phyloP scores from a whole-genome alignment of 768 basidiomycete genomes.

The Omphalotus guepiniiformis region DNA sequence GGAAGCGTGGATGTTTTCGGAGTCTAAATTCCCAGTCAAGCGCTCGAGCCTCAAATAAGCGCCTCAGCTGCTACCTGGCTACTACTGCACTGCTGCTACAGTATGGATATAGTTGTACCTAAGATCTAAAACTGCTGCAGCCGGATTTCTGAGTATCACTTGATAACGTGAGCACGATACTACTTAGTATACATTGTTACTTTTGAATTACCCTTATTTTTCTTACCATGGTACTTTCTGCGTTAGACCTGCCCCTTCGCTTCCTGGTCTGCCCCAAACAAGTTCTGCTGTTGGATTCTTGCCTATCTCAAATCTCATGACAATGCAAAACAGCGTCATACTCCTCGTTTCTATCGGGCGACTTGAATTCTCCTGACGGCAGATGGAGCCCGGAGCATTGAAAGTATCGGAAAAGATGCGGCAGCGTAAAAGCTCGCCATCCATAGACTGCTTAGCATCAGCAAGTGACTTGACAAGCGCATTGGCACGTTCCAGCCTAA shows the following conservation, averaged over 20 bases:
- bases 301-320: constrained; percentile 25
- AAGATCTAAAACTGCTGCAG: too few species aligned
- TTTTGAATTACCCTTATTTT: too few species aligned
- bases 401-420: constrained; percentile 27
- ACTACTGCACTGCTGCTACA: too few species aligned
- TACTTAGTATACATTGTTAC: too few species aligned
- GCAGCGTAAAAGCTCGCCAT: constrained; percentile 19
- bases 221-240: constrained; percentile 11
- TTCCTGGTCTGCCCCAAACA: constrained; percentile 23
- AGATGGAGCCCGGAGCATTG: constrained; percentile 28
- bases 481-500: constrained; percentile 22
- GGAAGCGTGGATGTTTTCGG: too few species aligned
- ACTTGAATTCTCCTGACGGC: constrained; percentile 19
- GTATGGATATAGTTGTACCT: too few species aligned
- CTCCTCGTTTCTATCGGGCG: constrained; percentile 16
- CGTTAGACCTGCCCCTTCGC: not conserved
- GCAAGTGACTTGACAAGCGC: constrained; percentile 20
- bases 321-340: constrained; percentile 32
- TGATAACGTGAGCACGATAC: too few species aligned
- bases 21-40: too few species aligned
- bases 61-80: too few species aligned
- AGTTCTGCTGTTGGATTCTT: constrained; percentile 25
- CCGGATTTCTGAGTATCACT: too few species aligned
- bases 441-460: constrained; percentile 12
- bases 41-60: too few species aligned